phyloP scores from a whole-genome alignment of 768 basidiomycete genomes.

The Guyanaporus albipodus region DNA sequence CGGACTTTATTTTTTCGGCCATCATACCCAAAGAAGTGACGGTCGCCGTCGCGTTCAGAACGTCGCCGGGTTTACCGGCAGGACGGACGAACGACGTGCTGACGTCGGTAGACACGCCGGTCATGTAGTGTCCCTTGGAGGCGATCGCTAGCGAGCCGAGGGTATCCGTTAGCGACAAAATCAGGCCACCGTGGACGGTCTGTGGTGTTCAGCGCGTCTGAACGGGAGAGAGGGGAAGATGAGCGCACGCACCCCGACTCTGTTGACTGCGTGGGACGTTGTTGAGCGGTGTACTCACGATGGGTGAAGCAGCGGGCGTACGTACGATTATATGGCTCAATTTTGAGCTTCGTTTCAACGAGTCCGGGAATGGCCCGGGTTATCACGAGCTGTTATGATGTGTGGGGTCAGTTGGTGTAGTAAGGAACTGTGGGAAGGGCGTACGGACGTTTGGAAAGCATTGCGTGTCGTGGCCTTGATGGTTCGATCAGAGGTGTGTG shows the following conservation, averaged over 20 bases:
- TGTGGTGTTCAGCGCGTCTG: slow-evolving; percentile 9
- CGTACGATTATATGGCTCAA: slow-evolving; percentile 73
- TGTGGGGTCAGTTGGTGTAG: neutral
- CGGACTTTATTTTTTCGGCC: neutral
- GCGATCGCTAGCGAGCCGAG: slow-evolving; percentile 83
- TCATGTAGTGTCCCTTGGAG: slow-evolving; percentile 80
- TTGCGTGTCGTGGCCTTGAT: slow-evolving; percentile 68
- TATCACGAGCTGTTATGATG: slow-evolving; percentile 55
- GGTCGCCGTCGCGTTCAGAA: slow-evolving; percentile 57
- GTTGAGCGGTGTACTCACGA: slow-evolving; percentile 1
- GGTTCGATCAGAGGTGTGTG: slow-evolving; percentile 4
- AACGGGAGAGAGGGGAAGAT: neutral
- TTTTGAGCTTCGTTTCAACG: slow-evolving; percentile 63
- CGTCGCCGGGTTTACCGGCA: slow-evolving; percentile 67
- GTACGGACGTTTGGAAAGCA: slow-evolving; percentile 72
- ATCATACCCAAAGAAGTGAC: slow-evolving; percentile 74
- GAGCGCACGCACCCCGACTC: slow-evolving; percentile 61
- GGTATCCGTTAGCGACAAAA: slow-evolving; percentile 80
- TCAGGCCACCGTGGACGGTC: slow-evolving; percentile 76
- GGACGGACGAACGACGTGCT: slow-evolving; percentile 75
- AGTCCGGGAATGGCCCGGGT: slow-evolving; percentile 66
- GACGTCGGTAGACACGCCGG: slow-evolving; percentile 83
- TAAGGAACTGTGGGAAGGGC: neutral
- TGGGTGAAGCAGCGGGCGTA: neutral
- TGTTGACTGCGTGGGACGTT: slow-evolving; percentile 54